Conservation (phyloP, 257 asterid genomes). For the Perilla frutescens region DNA sequence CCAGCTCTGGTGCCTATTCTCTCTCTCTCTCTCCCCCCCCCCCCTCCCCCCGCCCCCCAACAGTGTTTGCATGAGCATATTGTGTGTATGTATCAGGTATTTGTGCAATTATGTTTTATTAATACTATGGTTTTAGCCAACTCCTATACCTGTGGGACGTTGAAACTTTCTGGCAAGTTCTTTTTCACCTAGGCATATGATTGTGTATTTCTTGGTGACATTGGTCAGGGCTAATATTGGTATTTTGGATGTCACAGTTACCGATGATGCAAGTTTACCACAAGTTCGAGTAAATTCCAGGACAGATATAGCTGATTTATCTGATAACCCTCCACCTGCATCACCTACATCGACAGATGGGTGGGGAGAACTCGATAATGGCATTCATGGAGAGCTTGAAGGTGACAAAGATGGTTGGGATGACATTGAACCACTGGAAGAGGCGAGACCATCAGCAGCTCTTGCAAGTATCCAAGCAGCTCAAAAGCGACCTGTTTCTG, state of each 20-base stretch:
- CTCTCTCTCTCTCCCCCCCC: neutral
- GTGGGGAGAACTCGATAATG: constrained; percentile 95
- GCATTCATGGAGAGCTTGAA: constrained; percentile 60
- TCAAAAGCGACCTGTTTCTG: constrained; percentile 80
- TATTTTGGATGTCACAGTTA: constrained; percentile 48
- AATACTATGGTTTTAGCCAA: neutral
- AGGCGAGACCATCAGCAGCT: constrained; percentile 69
- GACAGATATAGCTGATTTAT: constrained; percentile 54
- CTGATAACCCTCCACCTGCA: constrained; percentile 59
- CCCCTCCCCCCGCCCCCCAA: neutral
- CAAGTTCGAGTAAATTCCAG: constrained; percentile 60
- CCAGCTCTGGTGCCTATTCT: constrained; percentile 64
- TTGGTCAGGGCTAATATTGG: constrained; percentile 31
- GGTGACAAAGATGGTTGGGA: constrained; percentile 89
- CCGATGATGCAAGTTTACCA: constrained; percentile 50
- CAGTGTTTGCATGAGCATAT: neutral
- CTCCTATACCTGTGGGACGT: constrained; percentile 8
- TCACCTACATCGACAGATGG: constrained; percentile 90
- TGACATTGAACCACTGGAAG: constrained; percentile 92
- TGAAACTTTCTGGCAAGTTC: neutral
- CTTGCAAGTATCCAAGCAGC: constrained; percentile 94
- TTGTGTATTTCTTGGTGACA: constrained; percentile 21
- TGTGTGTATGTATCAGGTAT: neutral
- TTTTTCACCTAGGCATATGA: constrained; percentile 18
- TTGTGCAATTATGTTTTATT: no score